Conservation (phyloP, 2,329 filamentous ascomycete species). For the Penicillium glabrum region DNA sequence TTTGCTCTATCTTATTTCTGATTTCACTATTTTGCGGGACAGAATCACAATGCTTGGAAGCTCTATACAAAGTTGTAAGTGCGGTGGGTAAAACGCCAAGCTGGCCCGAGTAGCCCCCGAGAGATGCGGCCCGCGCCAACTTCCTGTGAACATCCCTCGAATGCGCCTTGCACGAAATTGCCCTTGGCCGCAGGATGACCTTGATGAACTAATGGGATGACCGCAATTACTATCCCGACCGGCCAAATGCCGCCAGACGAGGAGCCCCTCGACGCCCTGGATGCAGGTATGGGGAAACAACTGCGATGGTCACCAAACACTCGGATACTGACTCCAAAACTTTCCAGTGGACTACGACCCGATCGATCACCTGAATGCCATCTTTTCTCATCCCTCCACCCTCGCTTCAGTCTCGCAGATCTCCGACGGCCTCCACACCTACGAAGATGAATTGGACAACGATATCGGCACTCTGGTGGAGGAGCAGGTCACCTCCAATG, state of each 20-base stretch:
- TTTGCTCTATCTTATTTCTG: background rate
- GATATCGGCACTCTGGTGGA: constrained; percentile 72
- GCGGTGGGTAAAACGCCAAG: constrained; percentile 1
- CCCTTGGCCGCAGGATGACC: background rate
- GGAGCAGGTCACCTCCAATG: constrained; percentile 78
- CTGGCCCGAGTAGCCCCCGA: constrained; percentile 1
- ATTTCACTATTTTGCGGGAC: background rate
- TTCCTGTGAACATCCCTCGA: background rate
- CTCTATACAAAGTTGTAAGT: background rate
- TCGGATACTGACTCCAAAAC: background rate
- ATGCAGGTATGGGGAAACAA: constrained; percentile 40
- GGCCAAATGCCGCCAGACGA: constrained; percentile 41
- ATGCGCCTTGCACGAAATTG: background rate
- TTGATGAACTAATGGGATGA: constrained; percentile 35
- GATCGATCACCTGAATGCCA: constrained; percentile 85
- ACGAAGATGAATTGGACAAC: constrained; percentile 78
- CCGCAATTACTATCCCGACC: constrained; percentile 30
- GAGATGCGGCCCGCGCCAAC: constrained; percentile 1
- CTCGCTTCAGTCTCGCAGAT: constrained; percentile 74
- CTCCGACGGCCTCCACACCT: constrained; percentile 68
- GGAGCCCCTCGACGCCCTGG: constrained; percentile 41
- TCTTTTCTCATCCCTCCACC: constrained; percentile 87
- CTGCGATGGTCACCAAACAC: background rate
- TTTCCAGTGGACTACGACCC: constrained; percentile 81
- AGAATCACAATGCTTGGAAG: background rate